phyloP scores from a whole-genome alignment of 2,329 filamentous ascomycete genomes.

The Calonectria pteridis region DNA sequence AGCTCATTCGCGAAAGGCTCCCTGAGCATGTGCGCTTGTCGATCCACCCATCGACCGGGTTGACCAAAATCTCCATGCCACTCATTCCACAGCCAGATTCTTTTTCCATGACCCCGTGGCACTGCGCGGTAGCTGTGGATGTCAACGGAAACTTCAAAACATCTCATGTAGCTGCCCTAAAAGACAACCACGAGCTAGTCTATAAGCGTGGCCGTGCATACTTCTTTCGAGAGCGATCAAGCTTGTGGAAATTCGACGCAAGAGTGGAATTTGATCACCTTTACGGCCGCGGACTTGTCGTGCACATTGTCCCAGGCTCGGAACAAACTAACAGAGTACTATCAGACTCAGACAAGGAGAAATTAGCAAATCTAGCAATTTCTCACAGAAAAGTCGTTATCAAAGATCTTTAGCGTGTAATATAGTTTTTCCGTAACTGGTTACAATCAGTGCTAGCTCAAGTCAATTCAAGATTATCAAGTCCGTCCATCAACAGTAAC shows the following conservation, averaged over 20 bases:
- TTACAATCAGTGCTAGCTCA: no score
- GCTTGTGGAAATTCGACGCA: neutral
- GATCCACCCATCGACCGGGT: slow-evolving; percentile 10
- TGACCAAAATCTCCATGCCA: slow-evolving; percentile 29
- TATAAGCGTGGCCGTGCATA: neutral
- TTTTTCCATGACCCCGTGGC: slow-evolving; percentile 32
- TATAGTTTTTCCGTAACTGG: no score
- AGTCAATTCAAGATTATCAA: no score
- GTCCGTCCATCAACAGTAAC: no score
- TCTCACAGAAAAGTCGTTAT: neutral
- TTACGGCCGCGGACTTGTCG: neutral
- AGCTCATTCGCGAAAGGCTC: neutral
- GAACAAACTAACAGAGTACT: neutral
- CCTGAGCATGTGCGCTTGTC: neutral
- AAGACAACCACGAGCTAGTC: neutral
- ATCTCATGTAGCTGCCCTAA: neutral
- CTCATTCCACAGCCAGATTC: slow-evolving; percentile 26
- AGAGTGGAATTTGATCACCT: neutral
- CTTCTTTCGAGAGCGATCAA: neutral
- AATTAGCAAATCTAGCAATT: neutral
- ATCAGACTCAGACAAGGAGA: neutral
- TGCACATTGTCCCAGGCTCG: neutral
- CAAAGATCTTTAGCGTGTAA: neutral
- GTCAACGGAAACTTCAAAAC: slow-evolving; percentile 16
- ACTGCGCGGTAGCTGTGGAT: slow-evolving; percentile 29